Evolutionary conservation across 2,329 filamentous ascomycete species (phyloP).

Genomic region (Ophiostoma ulmi): DNA sequence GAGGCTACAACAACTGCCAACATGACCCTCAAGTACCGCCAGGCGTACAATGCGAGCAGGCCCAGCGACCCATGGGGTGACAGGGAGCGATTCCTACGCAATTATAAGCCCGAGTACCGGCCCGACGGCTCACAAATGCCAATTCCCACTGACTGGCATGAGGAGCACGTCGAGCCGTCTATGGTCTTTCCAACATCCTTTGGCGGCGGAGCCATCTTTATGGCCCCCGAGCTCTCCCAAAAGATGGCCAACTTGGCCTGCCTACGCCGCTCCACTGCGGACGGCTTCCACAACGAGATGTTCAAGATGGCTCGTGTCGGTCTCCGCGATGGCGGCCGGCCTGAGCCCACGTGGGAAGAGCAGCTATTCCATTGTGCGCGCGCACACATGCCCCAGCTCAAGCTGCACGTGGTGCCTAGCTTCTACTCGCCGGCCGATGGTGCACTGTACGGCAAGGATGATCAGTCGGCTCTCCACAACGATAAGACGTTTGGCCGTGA

Average conservation of each 20-base stretch:
- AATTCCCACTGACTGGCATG: neutral
- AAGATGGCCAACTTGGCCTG: conserved; percentile 38
- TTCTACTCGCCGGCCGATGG: conserved; percentile 39
- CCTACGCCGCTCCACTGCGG: conserved; percentile 28
- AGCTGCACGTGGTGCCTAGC: conserved; percentile 42
- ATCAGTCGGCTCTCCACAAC: conserved; percentile 26
- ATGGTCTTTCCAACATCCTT: conserved; percentile 36
- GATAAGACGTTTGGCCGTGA: neutral
- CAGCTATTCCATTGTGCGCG: conserved; percentile 41
- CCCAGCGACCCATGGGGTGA: conserved; percentile 2
- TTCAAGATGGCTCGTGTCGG: conserved; percentile 15
- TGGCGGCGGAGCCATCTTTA: conserved; percentile 43
- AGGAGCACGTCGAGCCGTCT: neutral
- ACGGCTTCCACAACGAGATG: conserved; percentile 17
- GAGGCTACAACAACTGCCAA: neutral
- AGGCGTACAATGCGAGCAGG: neutral
- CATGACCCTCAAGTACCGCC: neutral
- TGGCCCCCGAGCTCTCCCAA: conserved; percentile 37
- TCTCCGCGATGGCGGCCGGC: conserved; percentile 22
- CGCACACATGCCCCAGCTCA: conserved; percentile 32
- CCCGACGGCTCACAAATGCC: neutral
- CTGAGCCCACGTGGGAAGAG: conserved; percentile 38
- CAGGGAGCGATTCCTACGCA: neutral
- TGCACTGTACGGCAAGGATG: conserved; percentile 31
- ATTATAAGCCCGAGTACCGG: neutral